Percentiles rank a stretch among this genome's conserved stretches.
These are phyloP conservation scores for Tetrapisispora nanseiensis DNA, from an alignment of 805 yeast species.

Conservation along the genomic window DNA sequence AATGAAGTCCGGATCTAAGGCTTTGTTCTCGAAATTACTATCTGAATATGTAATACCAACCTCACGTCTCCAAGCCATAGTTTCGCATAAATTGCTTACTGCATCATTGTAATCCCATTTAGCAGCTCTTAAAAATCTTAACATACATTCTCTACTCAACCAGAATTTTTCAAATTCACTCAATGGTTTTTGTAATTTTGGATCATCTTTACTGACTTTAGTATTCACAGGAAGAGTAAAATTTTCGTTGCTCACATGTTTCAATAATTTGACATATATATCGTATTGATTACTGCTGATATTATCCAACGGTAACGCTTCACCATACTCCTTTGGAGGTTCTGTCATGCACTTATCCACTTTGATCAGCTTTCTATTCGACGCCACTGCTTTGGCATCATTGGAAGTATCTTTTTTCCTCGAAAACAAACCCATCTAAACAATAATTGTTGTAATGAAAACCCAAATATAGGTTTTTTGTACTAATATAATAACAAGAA, in stretches of 20 bases:
- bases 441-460: too few species aligned
- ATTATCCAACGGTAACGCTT: conserved; percentile 10
- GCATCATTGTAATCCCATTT: conserved; percentile 40
- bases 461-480: too few species aligned
- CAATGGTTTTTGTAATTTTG: conserved; percentile 29
- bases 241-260: conserved; percentile 13
- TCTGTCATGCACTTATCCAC: conserved; percentile 14
- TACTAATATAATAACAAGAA: too few species aligned
- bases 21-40: conserved; percentile 11
- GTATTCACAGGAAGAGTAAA: conserved; percentile 20
- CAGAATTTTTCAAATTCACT: conserved; percentile 28
- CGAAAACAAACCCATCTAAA: conserved; percentile 26
- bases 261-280: conserved; percentile 12
- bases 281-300: conserved; percentile 13
- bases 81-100: conserved; percentile 36
- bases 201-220: conserved; percentile 31
- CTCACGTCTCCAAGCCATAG: conserved; percentile 47
- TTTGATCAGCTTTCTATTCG: conserved; percentile 11
- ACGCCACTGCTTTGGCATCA: background rate
- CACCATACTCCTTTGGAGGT: conserved; percentile 20
- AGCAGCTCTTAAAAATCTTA: conserved; percentile 42
- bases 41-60: conserved; percentile 36
- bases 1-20: conserved; percentile 34
- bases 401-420: conserved; percentile 9
- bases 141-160: conserved; percentile 43